Conservation (phyloP, 2,329 filamentous ascomycete genomes). For the Fusarium lyarnte region DNA sequence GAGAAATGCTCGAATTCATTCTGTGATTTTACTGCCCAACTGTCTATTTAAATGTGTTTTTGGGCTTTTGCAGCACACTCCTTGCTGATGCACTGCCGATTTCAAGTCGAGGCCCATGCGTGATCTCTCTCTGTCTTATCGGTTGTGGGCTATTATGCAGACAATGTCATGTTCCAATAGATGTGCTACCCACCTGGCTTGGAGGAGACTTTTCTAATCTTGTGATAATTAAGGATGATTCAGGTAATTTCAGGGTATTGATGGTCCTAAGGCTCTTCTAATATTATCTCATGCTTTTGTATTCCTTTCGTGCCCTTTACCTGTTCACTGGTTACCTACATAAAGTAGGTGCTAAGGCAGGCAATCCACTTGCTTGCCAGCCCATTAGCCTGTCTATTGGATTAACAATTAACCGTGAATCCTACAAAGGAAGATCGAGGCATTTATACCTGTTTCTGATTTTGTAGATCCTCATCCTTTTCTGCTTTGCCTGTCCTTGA, state of each 20-base stretch:
- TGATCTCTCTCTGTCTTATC: not conserved
- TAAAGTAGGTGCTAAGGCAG: not conserved
- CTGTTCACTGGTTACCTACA: not conserved
- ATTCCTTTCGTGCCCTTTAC: not conserved
- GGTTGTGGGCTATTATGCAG: not conserved
- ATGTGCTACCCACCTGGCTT: not conserved
- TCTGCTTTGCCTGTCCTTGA: not conserved
- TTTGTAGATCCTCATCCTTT: not conserved
- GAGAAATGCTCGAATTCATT: not conserved
- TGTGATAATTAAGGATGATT: not conserved
- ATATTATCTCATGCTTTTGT: not conserved
- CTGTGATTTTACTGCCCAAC: not conserved
- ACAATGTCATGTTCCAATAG: not conserved
- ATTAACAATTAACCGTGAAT: not conserved
- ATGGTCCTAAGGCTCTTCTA: not conserved
- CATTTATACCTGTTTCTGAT: slow-evolving; percentile 1
- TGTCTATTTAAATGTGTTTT: not conserved
- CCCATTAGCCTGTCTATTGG: not conserved
- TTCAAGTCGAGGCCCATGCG: not conserved
- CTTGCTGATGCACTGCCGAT: not conserved
- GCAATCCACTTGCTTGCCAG: not conserved
- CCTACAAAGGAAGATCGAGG: not conserved
- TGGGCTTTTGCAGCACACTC: not conserved
- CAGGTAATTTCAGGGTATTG: not conserved
- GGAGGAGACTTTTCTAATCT: not conserved